Evolutionary conservation across 257 asterid species (phyloP).

Genomic region (Solanum tarijense): DNA sequence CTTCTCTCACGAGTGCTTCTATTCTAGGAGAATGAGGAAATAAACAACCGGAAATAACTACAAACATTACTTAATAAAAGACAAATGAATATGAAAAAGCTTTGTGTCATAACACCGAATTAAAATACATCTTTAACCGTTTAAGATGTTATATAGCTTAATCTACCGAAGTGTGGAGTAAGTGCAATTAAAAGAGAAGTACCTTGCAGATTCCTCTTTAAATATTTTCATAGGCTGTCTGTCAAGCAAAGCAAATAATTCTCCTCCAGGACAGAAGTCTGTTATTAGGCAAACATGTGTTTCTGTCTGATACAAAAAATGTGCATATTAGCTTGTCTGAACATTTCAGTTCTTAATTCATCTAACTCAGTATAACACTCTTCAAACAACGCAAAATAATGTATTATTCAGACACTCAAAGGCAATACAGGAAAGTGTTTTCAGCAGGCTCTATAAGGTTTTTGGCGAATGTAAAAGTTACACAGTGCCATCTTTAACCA

Average conservation of each 20-base stretch:
- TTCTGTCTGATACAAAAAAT: conserved; percentile 52
- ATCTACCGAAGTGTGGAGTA: neutral
- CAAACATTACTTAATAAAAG: neutral
- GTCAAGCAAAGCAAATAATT: conserved; percentile 86
- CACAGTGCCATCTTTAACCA: neutral
- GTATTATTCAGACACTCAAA: neutral
- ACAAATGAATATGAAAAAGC: neutral
- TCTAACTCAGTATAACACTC: neutral
- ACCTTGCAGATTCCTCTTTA: conserved; percentile 97
- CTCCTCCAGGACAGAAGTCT: conserved; percentile 96
- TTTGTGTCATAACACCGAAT: neutral
- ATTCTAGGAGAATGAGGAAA: neutral
- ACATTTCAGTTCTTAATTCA: conserved; percentile 6
- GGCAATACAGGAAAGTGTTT: neutral
- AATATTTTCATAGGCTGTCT: conserved; percentile 89
- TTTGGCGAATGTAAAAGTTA: neutral
- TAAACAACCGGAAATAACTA: neutral
- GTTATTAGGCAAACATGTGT: conserved; percentile 98
- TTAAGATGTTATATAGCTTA: neutral
- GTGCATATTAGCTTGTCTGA: neutral
- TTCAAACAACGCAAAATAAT: neutral
- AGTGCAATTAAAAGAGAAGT: neutral
- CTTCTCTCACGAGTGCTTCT: neutral
- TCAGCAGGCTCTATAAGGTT: neutral
- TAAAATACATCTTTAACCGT: neutral